Evolutionary conservation across 1,284 basidiomycete species (phyloP), one percentile per base, ranked within the genome.

Genomic region (Amylostereum chailletii): DNA sequence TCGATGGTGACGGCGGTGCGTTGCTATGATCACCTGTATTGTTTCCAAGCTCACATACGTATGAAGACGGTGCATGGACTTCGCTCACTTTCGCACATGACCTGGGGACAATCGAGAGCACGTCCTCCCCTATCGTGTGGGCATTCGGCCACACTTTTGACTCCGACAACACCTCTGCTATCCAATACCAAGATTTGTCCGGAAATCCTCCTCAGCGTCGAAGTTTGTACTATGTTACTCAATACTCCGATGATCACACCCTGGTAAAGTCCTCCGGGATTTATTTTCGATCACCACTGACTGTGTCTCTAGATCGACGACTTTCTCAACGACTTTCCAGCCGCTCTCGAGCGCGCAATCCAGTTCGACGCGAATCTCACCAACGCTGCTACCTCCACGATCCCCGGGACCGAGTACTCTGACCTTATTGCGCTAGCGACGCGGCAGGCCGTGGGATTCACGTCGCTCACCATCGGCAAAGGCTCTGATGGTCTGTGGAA

Each of bases 291-390:
- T 19, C 19, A 19, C 19, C 19, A 19, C 19, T 19, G 1, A 19
- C 19, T 19, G 19, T 19, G 19, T 19, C 19, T 19, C 19, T 50
- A 84, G 77, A 77, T 86, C 38, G 65, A 71, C 5, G 42, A 43
- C 30, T 11, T 43, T n/a, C 27, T 43, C n/a, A 30, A 26, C 10
- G 42, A 53, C 31, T 53, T 30, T 3, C 45, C 27, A 4, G 7
- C 6, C 5, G 29, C 8, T 42, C 45, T 26, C 31, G 6, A 30
- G 29, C 19, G 26, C 46, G 51, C 27, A 33, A 32, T 5, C 37
- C 10, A 26, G 10, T 30, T 52, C 42, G 7, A 38, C 34, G n/a
- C 52, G 8, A 42, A 52, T 27, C 6, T 3, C 19, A 27, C 31
- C 5, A 40, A 44, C 4, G 36, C 4, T 2, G 8, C 11, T 2